A percentile compares a stretch with the other conserved stretches of the same genome.
These are phyloP conservation scores for Pyrenopolyporus hunteri DNA, from an alignment of 495 filamentous ascomycete genomes.

Conservation along the genomic window DNA sequence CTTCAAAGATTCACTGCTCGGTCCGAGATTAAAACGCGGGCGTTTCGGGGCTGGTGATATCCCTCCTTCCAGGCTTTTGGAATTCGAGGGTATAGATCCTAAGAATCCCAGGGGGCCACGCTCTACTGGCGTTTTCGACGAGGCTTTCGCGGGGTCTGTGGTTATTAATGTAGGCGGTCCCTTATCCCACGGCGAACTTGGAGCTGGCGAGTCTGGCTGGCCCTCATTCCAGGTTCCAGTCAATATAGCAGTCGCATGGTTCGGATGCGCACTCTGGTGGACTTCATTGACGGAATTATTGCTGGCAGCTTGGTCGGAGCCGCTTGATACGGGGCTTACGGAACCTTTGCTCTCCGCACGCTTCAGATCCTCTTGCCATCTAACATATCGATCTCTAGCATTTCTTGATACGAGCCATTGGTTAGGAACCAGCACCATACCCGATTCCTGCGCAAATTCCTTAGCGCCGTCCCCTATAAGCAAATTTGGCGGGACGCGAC, in stretches of 20 bases:
- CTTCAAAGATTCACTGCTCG: conserved; percentile 8
- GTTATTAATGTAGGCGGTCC: conserved; percentile 3
- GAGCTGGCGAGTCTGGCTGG: conserved; percentile 57
- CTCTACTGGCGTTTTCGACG: conserved; percentile 7
- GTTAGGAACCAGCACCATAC: conserved; percentile 69
- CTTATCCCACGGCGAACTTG: conserved; percentile 7
- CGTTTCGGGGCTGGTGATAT: background rate
- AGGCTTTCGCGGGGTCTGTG: background rate
- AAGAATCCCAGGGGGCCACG: conserved; percentile 20
- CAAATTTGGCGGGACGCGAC: conserved; percentile 90
- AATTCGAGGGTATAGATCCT: conserved; percentile 6
- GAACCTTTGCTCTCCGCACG: conserved; percentile 51
- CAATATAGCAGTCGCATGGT: conserved; percentile 58
- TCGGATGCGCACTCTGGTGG: conserved; percentile 39
- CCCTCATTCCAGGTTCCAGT: conserved; percentile 67
- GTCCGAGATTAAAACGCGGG: background rate
- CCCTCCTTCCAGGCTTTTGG: conserved; percentile 6
- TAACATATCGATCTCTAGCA: conserved; percentile 72
- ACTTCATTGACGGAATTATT: conserved; percentile 30
- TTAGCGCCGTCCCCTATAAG: conserved; percentile 83
- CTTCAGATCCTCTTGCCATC: conserved; percentile 78
- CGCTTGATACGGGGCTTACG: conserved; percentile 16
- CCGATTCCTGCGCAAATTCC: conserved; percentile 80
- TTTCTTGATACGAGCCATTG: conserved; percentile 76
- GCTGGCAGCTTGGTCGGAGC: conserved; percentile 34